Base-by-base conservation (phyloP, 2,329 filamentous ascomycete genomes). In the Claviceps purpurea region DNA sequence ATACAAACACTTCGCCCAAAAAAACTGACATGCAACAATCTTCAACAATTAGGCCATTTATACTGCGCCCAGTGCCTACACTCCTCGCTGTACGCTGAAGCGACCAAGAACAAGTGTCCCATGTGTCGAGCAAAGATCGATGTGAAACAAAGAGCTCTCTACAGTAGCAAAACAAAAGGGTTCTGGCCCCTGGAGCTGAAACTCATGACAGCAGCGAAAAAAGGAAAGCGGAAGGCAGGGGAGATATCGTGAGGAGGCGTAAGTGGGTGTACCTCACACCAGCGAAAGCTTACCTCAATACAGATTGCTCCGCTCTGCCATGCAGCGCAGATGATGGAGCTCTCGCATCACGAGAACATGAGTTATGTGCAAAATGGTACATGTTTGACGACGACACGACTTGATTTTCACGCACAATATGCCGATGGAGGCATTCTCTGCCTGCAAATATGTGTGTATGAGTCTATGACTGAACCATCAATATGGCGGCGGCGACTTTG, bases 31-130 rank as follows among this genome's bases (percentile, higher is more conserved):
- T 13, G 8, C n/a, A 13, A 30, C 1, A n/a, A 11, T 16, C 1
- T 7, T 7, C 18, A 1, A 1, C 2, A 34, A 34, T 34, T 30
- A 50, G 81, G 81, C 10, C 81, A 85, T 59, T 67, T 84, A 2
- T 85, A 82, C 61, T 85, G 81, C 56, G 75, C 76, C 46, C 72
- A 76, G 52, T 85, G 81, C 59, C 69, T 85, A 2, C 78, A 82
- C 58, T 74, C 76, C 11, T 77, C 81, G 4, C 71, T 84, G 2
- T 67, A 78, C 53, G 78, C 79, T 37, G 76, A 80, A 50, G 66
- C 66, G 1, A 72, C 70, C n/a, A 76, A 73, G 52, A 76, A 75
- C 47, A 75, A 75, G 51, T 85, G 81, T 53, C 81, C 81, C 0
- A 81, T 85, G 56, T 85, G 81, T 62, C 73, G 81, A 37, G 71